Base-by-base conservation (phyloP, 495 filamentous ascomycete species). In the Aspergillus cristatus region DNA sequence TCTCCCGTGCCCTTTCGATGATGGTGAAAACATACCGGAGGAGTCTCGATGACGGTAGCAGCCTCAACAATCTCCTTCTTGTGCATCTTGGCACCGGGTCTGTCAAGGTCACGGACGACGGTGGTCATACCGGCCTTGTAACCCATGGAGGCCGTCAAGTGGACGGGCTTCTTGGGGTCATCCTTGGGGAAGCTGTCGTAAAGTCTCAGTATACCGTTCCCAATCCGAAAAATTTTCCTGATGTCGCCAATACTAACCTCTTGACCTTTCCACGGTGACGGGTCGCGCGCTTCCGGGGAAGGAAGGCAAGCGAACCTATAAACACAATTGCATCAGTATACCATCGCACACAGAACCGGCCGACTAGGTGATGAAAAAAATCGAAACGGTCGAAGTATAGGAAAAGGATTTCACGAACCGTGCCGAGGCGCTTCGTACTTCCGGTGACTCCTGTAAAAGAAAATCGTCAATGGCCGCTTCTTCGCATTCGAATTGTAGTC, bases 61-160 rank as follows among this genome's bases (percentile, higher is more conserved):
- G 93, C 93, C 80, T 99, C 93, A 53, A 99, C 93, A 63, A 99
- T 78, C 77, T 99, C 93, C 84, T 97, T 97, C 86, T 97, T 97
- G 81, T 99, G 85, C 74, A 91, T 82, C 81, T 99, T 99, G 55
- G 93, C 93, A 70, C 93, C 93, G 43, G 93, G 93, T 63, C 93
- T 84, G 79, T 99, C 93, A 62, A 99, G 79, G 70, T 99, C 93
- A 72, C 93, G 93, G 65, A 99, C 93, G 72, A 97, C 89, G 51
- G 93, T 99, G 66, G 86, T 95, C 93, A 99, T 99, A 72, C 93
- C 93, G 61, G 93, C 93, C 85, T 99, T 99, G 82, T 99, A 99
- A 65, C 93, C 93, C 78, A 99, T 88, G 60, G 84, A 75, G 66
- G 93, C 93, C 45, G 93, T 99, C 53, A 99, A 76, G 76, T 99